Conservation (phyloP, 2,329 filamentous ascomycete genomes). For the Parastagonospora nodorum region DNA sequence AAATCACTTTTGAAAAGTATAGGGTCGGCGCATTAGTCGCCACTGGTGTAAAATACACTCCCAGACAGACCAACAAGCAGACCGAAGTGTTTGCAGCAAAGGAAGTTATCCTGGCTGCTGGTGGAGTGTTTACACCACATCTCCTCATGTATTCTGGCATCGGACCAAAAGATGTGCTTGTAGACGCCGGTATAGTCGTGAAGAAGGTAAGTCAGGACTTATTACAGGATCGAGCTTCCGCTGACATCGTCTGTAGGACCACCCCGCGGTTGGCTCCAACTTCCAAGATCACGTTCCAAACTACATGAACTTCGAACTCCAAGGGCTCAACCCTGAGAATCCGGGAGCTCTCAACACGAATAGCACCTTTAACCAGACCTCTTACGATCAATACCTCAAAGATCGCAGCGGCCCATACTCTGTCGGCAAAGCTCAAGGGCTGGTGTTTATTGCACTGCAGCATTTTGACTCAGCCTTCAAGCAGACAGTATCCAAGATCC, state of each 20-base stretch:
- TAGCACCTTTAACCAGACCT: slow-evolving; percentile 26
- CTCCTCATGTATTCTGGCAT: slow-evolving; percentile 66
- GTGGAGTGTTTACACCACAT: slow-evolving; percentile 61
- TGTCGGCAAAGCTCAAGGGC: slow-evolving; percentile 9
- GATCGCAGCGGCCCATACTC: slow-evolving; percentile 32
- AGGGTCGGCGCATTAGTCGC: slow-evolving; percentile 4
- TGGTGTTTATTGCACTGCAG: slow-evolving; percentile 9
- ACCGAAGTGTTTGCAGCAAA: slow-evolving; percentile 9
- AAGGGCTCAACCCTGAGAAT: slow-evolving; percentile 3
- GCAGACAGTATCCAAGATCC: slow-evolving; percentile 6
- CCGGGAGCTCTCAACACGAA: slow-evolving; percentile 14
- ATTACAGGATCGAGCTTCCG: no score
- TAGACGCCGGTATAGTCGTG: slow-evolving; percentile 6
- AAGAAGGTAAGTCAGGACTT: slow-evolving; percentile 1
- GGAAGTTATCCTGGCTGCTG: slow-evolving; percentile 65
- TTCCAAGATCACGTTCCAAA: slow-evolving; percentile 24
- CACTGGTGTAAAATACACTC: slow-evolving; percentile 13
- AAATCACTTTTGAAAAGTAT: slow-evolving; percentile 7
- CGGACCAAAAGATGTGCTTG: slow-evolving; percentile 41
- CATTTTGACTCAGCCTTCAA: slow-evolving; percentile 11
- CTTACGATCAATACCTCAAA: slow-evolving; percentile 22
- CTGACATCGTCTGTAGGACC: neutral
- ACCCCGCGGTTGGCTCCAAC: slow-evolving; percentile 23
- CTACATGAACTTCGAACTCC: slow-evolving; percentile 8
- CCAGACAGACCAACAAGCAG: neutral